These are phyloP conservation scores for Sclerotinia spermophila DNA, from an alignment of 2,329 filamentous ascomycete species.

Conservation along the genomic window DNA sequence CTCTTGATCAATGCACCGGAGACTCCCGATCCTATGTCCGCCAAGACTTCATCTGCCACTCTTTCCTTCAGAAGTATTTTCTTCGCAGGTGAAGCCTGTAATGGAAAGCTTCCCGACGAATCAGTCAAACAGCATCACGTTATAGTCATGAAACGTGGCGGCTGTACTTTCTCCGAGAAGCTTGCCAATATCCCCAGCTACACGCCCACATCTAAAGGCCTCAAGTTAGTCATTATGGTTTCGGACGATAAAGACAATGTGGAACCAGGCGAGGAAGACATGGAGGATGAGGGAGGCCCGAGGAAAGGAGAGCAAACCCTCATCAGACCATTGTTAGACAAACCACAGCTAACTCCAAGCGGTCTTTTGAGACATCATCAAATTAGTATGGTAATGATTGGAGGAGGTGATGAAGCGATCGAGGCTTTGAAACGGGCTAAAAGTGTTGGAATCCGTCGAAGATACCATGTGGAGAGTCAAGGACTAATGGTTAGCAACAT, in stretches of 20 bases:
- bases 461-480: slow-evolving; percentile 78
- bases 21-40: slow-evolving; percentile 38
- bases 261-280: slow-evolving; percentile 27
- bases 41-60: slow-evolving; percentile 33
- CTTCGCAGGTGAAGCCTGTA: slow-evolving; percentile 66
- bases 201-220: slow-evolving; percentile 53
- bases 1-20: slow-evolving; percentile 60
- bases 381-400: slow-evolving; percentile 80
- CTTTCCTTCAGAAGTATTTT: slow-evolving; percentile 70
- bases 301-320: slow-evolving; percentile 38
- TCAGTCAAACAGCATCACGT: slow-evolving; percentile 62
- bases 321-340: slow-evolving; percentile 68
- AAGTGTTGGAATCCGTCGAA: slow-evolving; percentile 69
- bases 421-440: slow-evolving; percentile 58
- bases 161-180: slow-evolving; percentile 81
- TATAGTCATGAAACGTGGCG: slow-evolving; percentile 76
- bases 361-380: slow-evolving; percentile 48
- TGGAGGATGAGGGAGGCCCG: slow-evolving; percentile 33
- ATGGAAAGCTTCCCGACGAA: slow-evolving; percentile 47
- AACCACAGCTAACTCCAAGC: slow-evolving; percentile 52
- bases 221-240: slow-evolving; percentile 81
- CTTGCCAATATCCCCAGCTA: slow-evolving; percentile 79
- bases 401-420: slow-evolving; percentile 65
- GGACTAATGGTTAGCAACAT: slow-evolving; percentile 77
- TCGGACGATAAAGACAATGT: slow-evolving; percentile 46